Evolutionary conservation across 202 grass and related monocot genomes (phyloP), one percentile per base, ranked within the genome.

Genomic region (Brachypodium distachyon): DNA sequence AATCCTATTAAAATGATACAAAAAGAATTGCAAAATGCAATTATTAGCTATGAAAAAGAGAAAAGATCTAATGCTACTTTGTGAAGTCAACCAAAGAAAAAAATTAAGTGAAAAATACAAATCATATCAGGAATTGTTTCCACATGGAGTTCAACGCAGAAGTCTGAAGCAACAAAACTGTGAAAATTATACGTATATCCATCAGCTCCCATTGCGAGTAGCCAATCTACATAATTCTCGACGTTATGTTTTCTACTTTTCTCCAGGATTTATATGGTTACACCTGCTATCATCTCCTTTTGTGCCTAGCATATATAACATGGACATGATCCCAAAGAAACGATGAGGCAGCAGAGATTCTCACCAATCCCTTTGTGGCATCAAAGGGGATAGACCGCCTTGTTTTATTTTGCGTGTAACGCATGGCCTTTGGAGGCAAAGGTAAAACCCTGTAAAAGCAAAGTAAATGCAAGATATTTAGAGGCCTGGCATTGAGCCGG

Each of bases 291-390:
- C 17, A 61, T 46, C 46, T 82, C 56, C 47, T 70, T 72, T 25
- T 39, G 43, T 75, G 25, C 34, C 54, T 53, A 54, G 36, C 14
- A 43, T 64, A 46, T 22, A 40, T 26, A 60, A 36, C 21, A 61
- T 22, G 9, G 47, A 66, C 44, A 23, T 74, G 12, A 74, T 54
- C 54, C 73, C 22, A 75, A 69, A 78, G 23, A 70, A 26, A 61
- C 14, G 63, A 68, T 23, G 62, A 75, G 4, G 67, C 28, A 23
- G 52, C 28, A 60, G 33, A 83, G 79, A 77, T 9, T 61, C 81
- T 90, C 61, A 93, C 90, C 87, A 85, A 42, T 87, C 73, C 62
- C 62, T 72, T 78, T 49, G 68, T 77, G 61, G 73, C 61, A 85
- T 87, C 74, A 75, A 82, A 90, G 29, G 90, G 57, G 23, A 84